Conservation (phyloP, 352 stramenopile genomes). For the Globisporangium megalacanthum region DNA sequence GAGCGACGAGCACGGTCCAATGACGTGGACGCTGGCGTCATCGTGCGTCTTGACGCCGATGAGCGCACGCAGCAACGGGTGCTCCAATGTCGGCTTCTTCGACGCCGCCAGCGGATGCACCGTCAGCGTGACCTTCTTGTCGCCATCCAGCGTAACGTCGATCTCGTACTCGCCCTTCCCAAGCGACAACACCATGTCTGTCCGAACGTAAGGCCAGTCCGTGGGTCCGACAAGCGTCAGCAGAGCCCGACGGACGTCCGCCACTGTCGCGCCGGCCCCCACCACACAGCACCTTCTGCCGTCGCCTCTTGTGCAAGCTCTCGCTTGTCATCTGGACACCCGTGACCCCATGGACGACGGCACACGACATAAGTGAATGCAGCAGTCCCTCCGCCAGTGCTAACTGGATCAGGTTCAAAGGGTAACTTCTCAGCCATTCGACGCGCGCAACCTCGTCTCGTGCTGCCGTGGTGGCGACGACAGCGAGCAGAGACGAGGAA, state of each 20-base stretch:
- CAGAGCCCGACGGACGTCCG: neutral
- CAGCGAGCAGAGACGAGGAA: neutral
- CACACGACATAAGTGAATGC: slow-evolving; percentile 23
- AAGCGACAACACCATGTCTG: slow-evolving; percentile 15
- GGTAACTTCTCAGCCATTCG: slow-evolving; percentile 54
- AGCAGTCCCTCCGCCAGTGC: slow-evolving; percentile 58
- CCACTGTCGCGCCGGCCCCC: no score
- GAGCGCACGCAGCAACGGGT: slow-evolving; percentile 11
- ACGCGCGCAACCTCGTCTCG: neutral
- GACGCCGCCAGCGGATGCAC: neutral
- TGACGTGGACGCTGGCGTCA: slow-evolving; percentile 5
- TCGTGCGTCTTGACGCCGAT: slow-evolving; percentile 7
- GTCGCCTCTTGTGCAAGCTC: neutral
- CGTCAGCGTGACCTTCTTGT: neutral
- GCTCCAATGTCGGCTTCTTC: neutral
- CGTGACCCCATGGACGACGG: neutral
- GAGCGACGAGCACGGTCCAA: slow-evolving; percentile 6
- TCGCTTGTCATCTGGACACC: neutral
- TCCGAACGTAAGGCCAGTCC: neutral
- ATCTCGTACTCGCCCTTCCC: slow-evolving; percentile 18
- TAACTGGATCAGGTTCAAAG: slow-evolving; percentile 66
- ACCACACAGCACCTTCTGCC: neutral
- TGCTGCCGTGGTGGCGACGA: neutral
- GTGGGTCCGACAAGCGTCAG: neutral
- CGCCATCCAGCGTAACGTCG: slow-evolving; percentile 6